Evolutionary conservation across 805 yeast genomes (phyloP).

Genomic region (Zygotorulaspora chibaensis): DNA sequence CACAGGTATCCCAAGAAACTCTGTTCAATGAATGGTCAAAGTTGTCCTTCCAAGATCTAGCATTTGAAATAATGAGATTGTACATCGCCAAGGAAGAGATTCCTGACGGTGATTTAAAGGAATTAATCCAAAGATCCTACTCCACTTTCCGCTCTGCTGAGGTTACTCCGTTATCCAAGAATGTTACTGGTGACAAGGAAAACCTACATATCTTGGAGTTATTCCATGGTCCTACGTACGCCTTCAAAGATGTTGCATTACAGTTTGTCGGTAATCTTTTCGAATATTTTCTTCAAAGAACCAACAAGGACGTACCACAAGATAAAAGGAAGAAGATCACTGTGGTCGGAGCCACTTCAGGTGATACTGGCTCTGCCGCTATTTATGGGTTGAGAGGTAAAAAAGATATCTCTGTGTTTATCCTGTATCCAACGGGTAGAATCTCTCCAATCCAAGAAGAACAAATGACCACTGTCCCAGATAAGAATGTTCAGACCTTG

Average conservation of each 20-base stretch:
- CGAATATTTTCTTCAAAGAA: constrained; percentile 82
- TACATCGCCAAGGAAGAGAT: constrained; percentile 75
- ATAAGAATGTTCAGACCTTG: constrained; percentile 87
- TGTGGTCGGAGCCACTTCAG: constrained; percentile 98
- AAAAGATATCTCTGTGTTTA: constrained; percentile 96
- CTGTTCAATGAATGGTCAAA: constrained; percentile 66
- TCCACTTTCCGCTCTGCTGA: constrained; percentile 83
- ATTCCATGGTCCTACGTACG: constrained; percentile 99
- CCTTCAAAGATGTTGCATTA: constrained; percentile 97
- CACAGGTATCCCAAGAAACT: constrained; percentile 52
- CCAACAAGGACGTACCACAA: constrained; percentile 51
- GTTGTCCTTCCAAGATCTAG: constrained; percentile 77
- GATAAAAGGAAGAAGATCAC: constrained; percentile 75
- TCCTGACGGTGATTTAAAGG: constrained; percentile 59
- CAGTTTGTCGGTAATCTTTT: constrained; percentile 97
- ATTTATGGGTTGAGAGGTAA: constrained; percentile 96
- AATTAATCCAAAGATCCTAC: constrained; percentile 66
- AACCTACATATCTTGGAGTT: constrained; percentile 78
- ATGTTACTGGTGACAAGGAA: constrained; percentile 51
- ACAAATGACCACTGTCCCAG: constrained; percentile 96
- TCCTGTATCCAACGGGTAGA: constrained; percentile 94
- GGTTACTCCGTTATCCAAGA: constrained; percentile 75
- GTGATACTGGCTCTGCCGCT: constrained; percentile 99
- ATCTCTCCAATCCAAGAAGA: constrained; percentile 97
- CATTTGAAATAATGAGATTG: constrained; percentile 76